Conservation (phyloP, 2,329 filamentous ascomycete species). For the Phaeosphaeriaceae sp. region DNA sequence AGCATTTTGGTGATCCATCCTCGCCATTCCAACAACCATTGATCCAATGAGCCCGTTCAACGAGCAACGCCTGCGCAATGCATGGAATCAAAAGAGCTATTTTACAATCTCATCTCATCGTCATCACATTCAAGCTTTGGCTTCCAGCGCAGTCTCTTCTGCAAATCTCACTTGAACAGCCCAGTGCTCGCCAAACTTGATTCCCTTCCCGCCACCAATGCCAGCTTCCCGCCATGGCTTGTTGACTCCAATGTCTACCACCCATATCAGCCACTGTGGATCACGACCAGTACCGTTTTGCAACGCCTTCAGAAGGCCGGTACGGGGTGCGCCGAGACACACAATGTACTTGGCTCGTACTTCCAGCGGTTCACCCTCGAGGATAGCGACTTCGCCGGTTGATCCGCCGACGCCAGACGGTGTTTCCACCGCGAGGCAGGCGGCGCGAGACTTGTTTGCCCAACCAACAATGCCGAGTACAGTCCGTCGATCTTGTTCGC, state of each 20-base stretch:
- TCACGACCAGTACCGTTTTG: constrained; percentile 62
- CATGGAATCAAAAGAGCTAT: constrained; percentile 7
- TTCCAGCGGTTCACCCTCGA: constrained; percentile 79
- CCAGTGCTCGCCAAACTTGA: constrained; percentile 90
- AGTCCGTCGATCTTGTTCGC: constrained; percentile 80
- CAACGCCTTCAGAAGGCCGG: constrained; percentile 80
- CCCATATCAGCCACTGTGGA: constrained; percentile 75
- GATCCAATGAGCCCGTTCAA: not conserved
- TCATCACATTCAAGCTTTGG: constrained; percentile 2
- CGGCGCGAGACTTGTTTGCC: constrained; percentile 86
- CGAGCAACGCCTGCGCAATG: constrained; percentile 29
- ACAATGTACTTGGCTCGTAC: constrained; percentile 84
- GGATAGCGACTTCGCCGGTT: constrained; percentile 63
- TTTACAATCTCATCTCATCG: constrained; percentile 1
- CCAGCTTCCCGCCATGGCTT: constrained; percentile 86
- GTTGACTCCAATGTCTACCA: constrained; percentile 87
- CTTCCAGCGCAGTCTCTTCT: constrained; percentile 22
- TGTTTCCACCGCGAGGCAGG: constrained; percentile 86
- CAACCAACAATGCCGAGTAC: constrained; percentile 92
- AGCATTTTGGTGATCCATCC: not conserved
- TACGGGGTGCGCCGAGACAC: constrained; percentile 85
- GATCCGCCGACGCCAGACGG: constrained; percentile 87
- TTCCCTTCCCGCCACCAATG: constrained; percentile 79
- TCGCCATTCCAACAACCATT: not conserved
- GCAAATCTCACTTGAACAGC: constrained; percentile 70